Percentiles rank a stretch among this genome's conserved stretches.
These are phyloP conservation scores for Vitellaria paradoxa DNA, from an alignment of 179 eudicot species.

Conservation along the genomic window DNA sequence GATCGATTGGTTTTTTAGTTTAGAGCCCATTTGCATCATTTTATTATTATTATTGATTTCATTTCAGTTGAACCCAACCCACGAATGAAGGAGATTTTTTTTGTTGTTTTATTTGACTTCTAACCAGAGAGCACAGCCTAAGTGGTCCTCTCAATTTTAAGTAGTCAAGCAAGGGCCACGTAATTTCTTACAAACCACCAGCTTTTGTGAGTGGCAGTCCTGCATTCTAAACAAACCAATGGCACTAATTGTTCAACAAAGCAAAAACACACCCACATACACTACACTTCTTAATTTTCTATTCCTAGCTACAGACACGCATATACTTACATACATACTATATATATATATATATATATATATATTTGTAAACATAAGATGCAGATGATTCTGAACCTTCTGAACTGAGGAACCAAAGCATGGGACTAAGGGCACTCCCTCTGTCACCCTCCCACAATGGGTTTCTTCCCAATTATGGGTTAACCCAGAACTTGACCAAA, in stretches of 20 bases:
- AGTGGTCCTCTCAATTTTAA: slow-evolving; percentile 4
- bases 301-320: no score
- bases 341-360: neutral
- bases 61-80: slow-evolving; percentile 6
- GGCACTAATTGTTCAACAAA: slow-evolving; percentile 13
- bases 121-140: neutral
- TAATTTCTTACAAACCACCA: slow-evolving; percentile 28
- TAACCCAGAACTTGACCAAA: slow-evolving; percentile 16
- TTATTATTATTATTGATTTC: no score
- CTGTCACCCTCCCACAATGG: slow-evolving; percentile 52
- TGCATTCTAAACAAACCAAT: slow-evolving; percentile 5
- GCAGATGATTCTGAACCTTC: neutral
- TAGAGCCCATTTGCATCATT: no score
- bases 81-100: neutral
- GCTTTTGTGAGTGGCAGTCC: slow-evolving; percentile 12
- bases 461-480: slow-evolving; percentile 23
- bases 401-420: slow-evolving; percentile 6
- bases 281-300: no score
- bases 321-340: neutral
- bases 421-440: slow-evolving; percentile 61
- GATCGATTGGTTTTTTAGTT: no score
- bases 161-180: slow-evolving; percentile 34
- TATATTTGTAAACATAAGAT: neutral
- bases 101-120: neutral
- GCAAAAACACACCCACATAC: neutral